Conservation (phyloP, 352 stramenopile species). For the Hyaloperonospora brassicae region DNA sequence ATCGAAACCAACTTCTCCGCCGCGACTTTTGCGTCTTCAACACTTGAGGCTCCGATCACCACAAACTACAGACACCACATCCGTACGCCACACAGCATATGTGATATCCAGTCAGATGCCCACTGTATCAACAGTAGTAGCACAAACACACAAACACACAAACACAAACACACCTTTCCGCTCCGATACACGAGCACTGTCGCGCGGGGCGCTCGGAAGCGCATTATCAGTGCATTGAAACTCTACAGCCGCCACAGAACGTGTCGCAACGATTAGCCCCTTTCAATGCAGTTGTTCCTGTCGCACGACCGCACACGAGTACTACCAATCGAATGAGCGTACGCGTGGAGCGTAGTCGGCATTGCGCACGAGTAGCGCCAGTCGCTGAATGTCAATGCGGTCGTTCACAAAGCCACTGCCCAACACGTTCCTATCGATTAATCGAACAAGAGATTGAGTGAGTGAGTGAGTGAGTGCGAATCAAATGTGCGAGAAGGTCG, state of each 20-base stretch:
- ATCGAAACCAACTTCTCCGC: constrained; percentile 52
- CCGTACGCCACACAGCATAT: neutral
- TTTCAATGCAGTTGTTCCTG: neutral
- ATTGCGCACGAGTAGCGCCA: constrained; percentile 64
- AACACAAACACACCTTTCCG: constrained; percentile 36
- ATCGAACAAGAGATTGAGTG: constrained; percentile 1
- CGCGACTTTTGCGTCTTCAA: constrained; percentile 31
- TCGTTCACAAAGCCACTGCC: constrained; percentile 47
- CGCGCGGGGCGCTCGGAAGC: constrained; percentile 46
- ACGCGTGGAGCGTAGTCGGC: constrained; percentile 59
- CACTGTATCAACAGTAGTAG: neutral
- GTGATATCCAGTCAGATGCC: neutral
- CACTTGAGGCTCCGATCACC: constrained; percentile 41
- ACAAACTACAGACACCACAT: constrained; percentile 38
- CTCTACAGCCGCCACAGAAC: constrained; percentile 19
- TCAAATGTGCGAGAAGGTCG: too few species aligned
- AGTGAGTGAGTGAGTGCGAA: neutral
- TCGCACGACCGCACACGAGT: neutral
- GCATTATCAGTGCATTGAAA: constrained; percentile 60
- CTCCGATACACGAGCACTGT: constrained; percentile 58
- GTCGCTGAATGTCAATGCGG: constrained; percentile 47
- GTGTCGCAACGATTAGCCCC: neutral
- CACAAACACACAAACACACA: neutral
- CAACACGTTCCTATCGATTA: constrained; percentile 45
- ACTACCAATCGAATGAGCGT: neutral